Evolutionary conservation across 192 early-diverging fungal species (phyloP).

Genomic region (Coemansia sp.): DNA sequence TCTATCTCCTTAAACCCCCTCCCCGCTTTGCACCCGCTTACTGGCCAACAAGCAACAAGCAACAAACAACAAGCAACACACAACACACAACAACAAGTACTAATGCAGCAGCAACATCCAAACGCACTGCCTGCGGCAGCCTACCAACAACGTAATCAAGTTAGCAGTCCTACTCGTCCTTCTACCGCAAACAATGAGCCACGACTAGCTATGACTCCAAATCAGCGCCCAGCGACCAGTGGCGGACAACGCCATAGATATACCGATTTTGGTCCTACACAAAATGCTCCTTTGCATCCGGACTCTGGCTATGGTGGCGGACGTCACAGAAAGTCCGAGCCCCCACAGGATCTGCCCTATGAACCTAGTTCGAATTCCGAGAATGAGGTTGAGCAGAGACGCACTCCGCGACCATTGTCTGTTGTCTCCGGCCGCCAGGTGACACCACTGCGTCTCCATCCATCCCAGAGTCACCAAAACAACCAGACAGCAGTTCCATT

Average conservation of each 20-base stretch:
- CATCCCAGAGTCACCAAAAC: constrained; percentile 38
- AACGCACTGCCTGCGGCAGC: constrained; percentile 7
- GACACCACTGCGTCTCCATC: constrained; percentile 39
- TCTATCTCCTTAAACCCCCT: no score
- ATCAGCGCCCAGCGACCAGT: constrained; percentile 46
- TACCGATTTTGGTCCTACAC: constrained; percentile 44
- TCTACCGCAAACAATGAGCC: constrained; percentile 27
- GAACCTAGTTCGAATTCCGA: constrained; percentile 11
- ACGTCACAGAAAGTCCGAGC: constrained; percentile 45
- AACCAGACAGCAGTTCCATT: constrained; percentile 16
- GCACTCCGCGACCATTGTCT: constrained; percentile 37
- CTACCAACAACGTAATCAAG: constrained; percentile 13
- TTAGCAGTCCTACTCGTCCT: constrained; percentile 20
- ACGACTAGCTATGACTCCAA: constrained; percentile 15
- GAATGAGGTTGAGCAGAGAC: constrained; percentile 13
- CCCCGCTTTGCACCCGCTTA: no score
- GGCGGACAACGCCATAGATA: constrained; percentile 40
- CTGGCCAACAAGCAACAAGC: no score
- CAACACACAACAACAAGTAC: no score
- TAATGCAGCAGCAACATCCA: background rate
- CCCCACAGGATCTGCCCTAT: constrained; percentile 30
- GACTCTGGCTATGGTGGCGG: constrained; percentile 18
- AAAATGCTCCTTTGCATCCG: constrained; percentile 10
- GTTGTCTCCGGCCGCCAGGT: constrained; percentile 40
- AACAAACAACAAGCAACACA: no score